These are phyloP conservation scores for Prunus dulcis DNA, from an alignment of 306 rosid genomes.

Conservation along the genomic window DNA sequence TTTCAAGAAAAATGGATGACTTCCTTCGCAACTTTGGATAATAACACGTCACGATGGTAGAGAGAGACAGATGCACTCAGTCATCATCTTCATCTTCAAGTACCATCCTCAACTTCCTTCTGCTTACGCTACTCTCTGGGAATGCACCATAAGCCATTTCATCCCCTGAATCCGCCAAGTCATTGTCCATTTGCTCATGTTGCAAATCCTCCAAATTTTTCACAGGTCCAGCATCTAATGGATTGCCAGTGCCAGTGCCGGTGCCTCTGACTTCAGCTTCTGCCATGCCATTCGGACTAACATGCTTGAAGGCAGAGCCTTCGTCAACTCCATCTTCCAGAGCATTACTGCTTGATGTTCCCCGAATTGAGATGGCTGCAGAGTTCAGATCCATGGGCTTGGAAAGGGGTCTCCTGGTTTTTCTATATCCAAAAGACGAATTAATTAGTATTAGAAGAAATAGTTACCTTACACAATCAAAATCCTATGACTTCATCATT, in stretches of 20 bases:
- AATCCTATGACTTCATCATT: conserved; percentile 5
- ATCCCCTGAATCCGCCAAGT: conserved; percentile 68
- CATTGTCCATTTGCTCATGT: conserved; percentile 33
- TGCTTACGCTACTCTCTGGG: conserved; percentile 36
- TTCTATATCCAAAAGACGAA: conserved; percentile 36
- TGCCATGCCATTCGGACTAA: conserved; percentile 2
- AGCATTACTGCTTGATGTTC: conserved; percentile 14
- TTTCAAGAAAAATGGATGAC: not conserved
- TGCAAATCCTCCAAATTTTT: conserved; percentile 24
- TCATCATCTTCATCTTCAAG: conserved; percentile 80
- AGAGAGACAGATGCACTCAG: conserved; percentile 21
- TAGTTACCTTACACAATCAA: not conserved
- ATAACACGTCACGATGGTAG: too few relatives aligned
- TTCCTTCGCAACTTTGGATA: not conserved
- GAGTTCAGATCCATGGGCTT: conserved; percentile 33
- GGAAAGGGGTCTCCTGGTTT: conserved; percentile 29
- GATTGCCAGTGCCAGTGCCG: conserved; percentile 26
- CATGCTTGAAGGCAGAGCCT: conserved; percentile 2
- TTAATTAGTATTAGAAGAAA: not conserved
- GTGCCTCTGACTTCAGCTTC: conserved; percentile 30
- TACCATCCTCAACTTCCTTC: conserved; percentile 81
- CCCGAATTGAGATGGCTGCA: conserved; percentile 32
- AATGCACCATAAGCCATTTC: conserved; percentile 38
- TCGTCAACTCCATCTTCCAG: conserved; percentile 22
- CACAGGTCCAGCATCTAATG: conserved; percentile 16